phyloP scores from a whole-genome alignment of 352 stramenopile genomes.

The Phytophthora fragariae region DNA sequence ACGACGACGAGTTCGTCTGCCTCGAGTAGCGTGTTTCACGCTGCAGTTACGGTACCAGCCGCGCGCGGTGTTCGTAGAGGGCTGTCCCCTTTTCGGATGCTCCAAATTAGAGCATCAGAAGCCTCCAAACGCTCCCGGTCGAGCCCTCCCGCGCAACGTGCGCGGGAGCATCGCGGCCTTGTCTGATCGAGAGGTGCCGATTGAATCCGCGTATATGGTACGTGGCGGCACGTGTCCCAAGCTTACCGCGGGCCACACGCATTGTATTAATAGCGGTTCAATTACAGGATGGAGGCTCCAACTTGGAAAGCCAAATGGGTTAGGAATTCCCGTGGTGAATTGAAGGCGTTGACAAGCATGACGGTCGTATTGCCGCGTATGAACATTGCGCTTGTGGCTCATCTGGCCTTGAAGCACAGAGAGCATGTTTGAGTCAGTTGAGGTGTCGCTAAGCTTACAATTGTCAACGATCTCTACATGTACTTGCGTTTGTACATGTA shows the following conservation, averaged over 20 bases:
- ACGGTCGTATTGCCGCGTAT: slow-evolving; percentile 12
- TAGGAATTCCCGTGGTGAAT: slow-evolving; percentile 18
- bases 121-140: not conserved
- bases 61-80: not conserved
- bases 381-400: slow-evolving; percentile 4
- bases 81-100: not conserved
- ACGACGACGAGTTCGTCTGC: slow-evolving; percentile 1
- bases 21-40: not conserved
- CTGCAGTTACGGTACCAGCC: not conserved
- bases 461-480: slow-evolving; percentile 15
- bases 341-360: slow-evolving; percentile 9
- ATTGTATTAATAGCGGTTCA: no score
- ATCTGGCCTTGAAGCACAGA: slow-evolving; percentile 15
- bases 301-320: slow-evolving; percentile 9
- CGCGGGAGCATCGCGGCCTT: slow-evolving; percentile 6
- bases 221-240: not conserved
- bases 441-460: slow-evolving; percentile 22
- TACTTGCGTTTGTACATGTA: not conserved
- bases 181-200: slow-evolving; percentile 15
- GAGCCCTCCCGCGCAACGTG: not conserved
- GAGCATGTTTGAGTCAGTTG: slow-evolving; percentile 28
- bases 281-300: not conserved
- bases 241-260: not conserved
- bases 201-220: not conserved
- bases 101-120: not conserved